phyloP scores from a whole-genome alignment of 257 asterid species.

The Penstemon newberryi region DNA sequence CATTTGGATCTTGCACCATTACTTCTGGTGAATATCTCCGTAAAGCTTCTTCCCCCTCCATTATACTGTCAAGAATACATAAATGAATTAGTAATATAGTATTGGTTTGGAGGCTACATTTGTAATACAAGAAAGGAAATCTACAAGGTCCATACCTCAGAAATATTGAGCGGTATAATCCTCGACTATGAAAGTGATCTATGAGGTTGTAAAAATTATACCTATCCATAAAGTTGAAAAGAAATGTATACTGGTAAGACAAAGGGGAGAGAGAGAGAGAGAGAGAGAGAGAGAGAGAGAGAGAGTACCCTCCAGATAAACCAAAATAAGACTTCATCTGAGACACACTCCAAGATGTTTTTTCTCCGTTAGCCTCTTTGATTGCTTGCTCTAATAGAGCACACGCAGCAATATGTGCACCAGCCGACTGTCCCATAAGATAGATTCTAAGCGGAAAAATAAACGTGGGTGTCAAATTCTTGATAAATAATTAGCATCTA shows the following conservation, averaged over 20 bases:
- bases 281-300: background rate
- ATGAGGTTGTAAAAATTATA: constrained; percentile 71
- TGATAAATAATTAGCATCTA: constrained; percentile 16
- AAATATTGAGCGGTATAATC: constrained; percentile 75
- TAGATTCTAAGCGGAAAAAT: constrained; percentile 50
- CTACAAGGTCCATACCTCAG: constrained; percentile 47
- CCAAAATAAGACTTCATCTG: constrained; percentile 89
- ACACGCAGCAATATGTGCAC: constrained; percentile 95
- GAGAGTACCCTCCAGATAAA: constrained; percentile 90
- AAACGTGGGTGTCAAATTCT: background rate
- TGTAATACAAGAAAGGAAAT: background rate
- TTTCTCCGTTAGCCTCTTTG: constrained; percentile 77
- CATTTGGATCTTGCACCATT: constrained; percentile 61
- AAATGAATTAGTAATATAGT: constrained; percentile 5
- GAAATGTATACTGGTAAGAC: constrained; percentile 6
- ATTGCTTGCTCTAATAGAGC: constrained; percentile 85
- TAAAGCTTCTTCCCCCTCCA: constrained; percentile 94
- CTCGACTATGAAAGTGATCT: constrained; percentile 80
- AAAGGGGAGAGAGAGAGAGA: background rate
- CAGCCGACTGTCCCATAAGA: constrained; percentile 99
- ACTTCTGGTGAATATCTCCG: constrained; percentile 77
- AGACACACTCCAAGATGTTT: constrained; percentile 82
- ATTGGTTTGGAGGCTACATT: background rate
- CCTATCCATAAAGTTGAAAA: constrained; percentile 43
- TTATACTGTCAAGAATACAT: constrained; percentile 54